Evolutionary conservation across 2,329 filamentous ascomycete species (phyloP), one percentile per base, ranked within the genome.

Genomic region (Cladophialophora bantiana): DNA sequence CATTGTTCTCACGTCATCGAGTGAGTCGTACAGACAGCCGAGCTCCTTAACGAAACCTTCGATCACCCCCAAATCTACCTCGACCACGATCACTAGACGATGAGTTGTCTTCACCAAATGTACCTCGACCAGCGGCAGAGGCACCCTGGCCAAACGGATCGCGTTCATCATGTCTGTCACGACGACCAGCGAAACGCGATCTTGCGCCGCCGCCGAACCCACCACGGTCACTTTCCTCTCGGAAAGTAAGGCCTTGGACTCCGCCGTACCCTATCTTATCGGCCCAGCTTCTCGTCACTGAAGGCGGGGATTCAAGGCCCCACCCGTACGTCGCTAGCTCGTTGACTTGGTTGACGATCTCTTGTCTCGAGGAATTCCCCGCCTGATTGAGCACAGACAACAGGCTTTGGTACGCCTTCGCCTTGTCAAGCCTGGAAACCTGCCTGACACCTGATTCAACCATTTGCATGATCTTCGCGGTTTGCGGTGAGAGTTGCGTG

Each of bases 291-390:
- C 61, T 58, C 20, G 60, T 62, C 13, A 81, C 61, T 1, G 56
- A 32, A 5, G 83, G 83, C 13, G 81, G 78, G 31, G 74, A 70
- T 4, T 76, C 67, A 73, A 85, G 77, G 5, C 81, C 80, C 78
- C 82, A 85, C 6, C 83, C 83, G 67, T 81, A 78, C 50, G 78
- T 75, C 7, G 81, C 78, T 18, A 82, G 74, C 57, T 78, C 73
- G 68, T 84, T 83, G 34, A 84, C 76, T 9, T 77, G 75, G 13
- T 79, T 74, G n/a, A 85, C 68, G 9, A 84, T 74, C 7, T 66
- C 70, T 7, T 77, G 74, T 71, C 81, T 82, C 65, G 79, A 62
- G 26, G 60, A 62, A 20, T 62, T 62, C 2, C 50, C 60, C 4
- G 15, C 15, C 45, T 71, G 68, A 12, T 50, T 26, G 57, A 79